Base-by-base conservation (phyloP, 148 eudicot genomes). In the Agrostemma githago region DNA sequence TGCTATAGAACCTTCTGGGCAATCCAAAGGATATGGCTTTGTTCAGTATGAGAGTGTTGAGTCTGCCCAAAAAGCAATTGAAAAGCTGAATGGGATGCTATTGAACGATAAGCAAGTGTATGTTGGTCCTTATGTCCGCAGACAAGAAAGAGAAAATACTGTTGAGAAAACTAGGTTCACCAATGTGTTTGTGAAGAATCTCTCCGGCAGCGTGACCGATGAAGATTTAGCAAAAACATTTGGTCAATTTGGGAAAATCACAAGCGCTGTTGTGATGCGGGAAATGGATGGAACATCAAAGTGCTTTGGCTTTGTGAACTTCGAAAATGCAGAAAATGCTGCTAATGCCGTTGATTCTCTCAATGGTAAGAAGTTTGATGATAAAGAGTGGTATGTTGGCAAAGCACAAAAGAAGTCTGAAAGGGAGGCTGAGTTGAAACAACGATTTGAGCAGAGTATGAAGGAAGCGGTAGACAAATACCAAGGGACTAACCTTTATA, bases 331-430 rank as follows among this genome's bases (percentile, higher is more conserved):
- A 6, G 95, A 93, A 58, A 94, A 81, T 81, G 97, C 97, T 80
- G 92, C 95, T 44, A 82, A 56, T 69, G 85, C 98, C 77, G 97
- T 91, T 66, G 92, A 88, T 10, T 81, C 88, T 71, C 82, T 93
- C 7, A 91, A 93, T 75, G 98, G 95, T 8, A 78, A 84, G 40
- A 89, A 83, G 75, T 53, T 92, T 84, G 93, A 90, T 80, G 81
- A 89, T 11, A 92, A 94, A 80, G 98, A 88, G 64, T 91, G 91
- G 98, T 94, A 80, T 82, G 98, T 93, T 74, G 97, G 97, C 9
- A 89, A 84, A 85, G 97, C 95, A 53, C 98, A 91, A 70, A 93
- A 91, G 66, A 91, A 89, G 72, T 82, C 91, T 57, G 92, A 93
- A 77, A 87, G 97, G 77, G 98, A 93, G 68, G 82, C 74, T 42